These are phyloP conservation scores for Aspergillus taichungensis DNA, from an alignment of 495 filamentous ascomycete species.

Conservation along the genomic window DNA sequence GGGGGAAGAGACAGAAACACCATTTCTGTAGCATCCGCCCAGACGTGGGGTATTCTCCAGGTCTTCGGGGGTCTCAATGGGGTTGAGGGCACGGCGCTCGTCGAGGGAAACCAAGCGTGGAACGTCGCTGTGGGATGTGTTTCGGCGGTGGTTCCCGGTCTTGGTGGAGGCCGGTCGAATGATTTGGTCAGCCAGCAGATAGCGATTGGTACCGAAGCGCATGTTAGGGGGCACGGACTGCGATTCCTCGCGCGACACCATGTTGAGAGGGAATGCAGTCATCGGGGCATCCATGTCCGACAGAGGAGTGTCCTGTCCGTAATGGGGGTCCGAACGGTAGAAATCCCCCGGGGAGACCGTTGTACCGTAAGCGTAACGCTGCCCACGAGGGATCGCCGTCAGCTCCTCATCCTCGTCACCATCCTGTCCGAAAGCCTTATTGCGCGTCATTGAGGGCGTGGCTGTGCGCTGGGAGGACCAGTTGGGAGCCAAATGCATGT, in stretches of 20 bases:
- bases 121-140: background rate
- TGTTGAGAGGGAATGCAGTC: slow-evolving; percentile 60
- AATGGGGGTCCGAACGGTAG: slow-evolving; percentile 31
- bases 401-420: too few species aligned
- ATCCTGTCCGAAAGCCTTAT: too few species aligned
- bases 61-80: slow-evolving; percentile 27
- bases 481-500: slow-evolving; percentile 4
- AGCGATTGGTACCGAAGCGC: slow-evolving; percentile 27
- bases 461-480: slow-evolving; percentile 15
- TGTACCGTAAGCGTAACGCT: background rate
- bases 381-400: slow-evolving; percentile 7
- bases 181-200: slow-evolving; percentile 5
- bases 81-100: slow-evolving; percentile 13
- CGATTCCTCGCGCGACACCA: slow-evolving; percentile 59
- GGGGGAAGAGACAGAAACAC: slow-evolving; percentile 16
- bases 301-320: slow-evolving; percentile 70
- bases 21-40: too few species aligned
- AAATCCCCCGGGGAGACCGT: slow-evolving; percentile 17
- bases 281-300: slow-evolving; percentile 88
- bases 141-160: slow-evolving; percentile 5
- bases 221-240: slow-evolving; percentile 94
- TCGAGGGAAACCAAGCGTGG: slow-evolving; percentile 7
- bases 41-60: slow-evolving; percentile 18
- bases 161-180: slow-evolving; percentile 16
- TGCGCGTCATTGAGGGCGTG: too few species aligned